Conservation (phyloP, 495 filamentous ascomycete species). For the Gamarada debralockiae region DNA sequence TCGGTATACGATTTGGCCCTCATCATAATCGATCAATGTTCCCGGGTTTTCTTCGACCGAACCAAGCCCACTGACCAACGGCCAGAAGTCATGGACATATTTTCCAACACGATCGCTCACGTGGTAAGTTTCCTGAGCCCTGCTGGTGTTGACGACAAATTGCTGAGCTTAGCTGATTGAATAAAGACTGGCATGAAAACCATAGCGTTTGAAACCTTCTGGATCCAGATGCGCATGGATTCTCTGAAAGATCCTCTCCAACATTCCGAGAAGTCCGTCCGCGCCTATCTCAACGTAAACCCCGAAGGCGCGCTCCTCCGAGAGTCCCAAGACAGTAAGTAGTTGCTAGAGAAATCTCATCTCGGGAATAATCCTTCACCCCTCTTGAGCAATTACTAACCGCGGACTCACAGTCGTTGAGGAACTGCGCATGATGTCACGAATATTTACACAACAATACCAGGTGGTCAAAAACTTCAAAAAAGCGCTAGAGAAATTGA, state of each 20-base stretch:
- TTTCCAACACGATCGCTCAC: slow-evolving; percentile 47
- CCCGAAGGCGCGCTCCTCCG: slow-evolving; percentile 59
- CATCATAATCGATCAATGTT: slow-evolving; percentile 62
- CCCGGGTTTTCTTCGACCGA: slow-evolving; percentile 58
- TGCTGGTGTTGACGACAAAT: slow-evolving; percentile 9
- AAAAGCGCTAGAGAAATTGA: too few species aligned
- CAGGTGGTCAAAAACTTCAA: too few species aligned
- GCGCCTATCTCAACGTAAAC: slow-evolving; percentile 46
- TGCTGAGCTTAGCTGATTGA: background rate
- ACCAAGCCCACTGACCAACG: slow-evolving; percentile 54
- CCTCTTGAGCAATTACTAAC: too few species aligned
- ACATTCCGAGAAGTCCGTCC: background rate
- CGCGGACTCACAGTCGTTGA: too few species aligned
- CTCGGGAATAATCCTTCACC: too few species aligned
- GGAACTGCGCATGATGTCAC: too few species aligned
- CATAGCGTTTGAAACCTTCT: slow-evolving; percentile 31
- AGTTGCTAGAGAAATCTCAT: too few species aligned
- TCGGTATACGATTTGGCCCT: slow-evolving; percentile 64
- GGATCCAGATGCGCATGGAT: slow-evolving; percentile 32
- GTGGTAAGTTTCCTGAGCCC: slow-evolving; percentile 3
- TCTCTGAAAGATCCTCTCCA: background rate
- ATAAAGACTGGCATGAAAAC: slow-evolving; percentile 32
- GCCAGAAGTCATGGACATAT: slow-evolving; percentile 67
- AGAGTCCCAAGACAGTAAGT: slow-evolving; percentile 58
- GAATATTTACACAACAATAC: too few species aligned